phyloP scores from a whole-genome alignment of 2,329 filamentous ascomycete species.

The Botrytis squamosa region DNA sequence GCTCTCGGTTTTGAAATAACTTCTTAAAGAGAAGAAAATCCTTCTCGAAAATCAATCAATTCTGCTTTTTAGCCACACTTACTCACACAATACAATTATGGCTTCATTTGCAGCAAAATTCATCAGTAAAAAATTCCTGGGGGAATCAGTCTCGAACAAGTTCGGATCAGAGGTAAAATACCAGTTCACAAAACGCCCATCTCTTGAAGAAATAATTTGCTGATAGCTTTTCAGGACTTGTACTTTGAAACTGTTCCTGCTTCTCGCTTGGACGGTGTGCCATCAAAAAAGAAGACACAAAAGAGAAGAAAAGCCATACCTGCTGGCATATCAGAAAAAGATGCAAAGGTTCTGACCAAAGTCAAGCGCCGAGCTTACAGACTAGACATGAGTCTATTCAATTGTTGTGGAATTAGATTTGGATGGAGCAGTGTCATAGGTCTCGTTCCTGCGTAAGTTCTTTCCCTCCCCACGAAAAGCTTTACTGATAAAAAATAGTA shows the following conservation, averaged over 20 bases:
- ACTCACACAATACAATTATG: conserved; percentile 45
- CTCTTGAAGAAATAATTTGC: conserved; percentile 11
- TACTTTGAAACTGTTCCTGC: conserved; percentile 83
- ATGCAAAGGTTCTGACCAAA: conserved; percentile 77
- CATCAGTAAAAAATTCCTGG: conserved; percentile 56
- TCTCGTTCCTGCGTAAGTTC: conserved; percentile 72
- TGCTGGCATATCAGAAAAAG: conserved; percentile 76
- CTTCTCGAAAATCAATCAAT: neutral
- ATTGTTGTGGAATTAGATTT: conserved; percentile 75
- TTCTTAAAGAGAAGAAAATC: neutral
- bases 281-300: conserved; percentile 66
- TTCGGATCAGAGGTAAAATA: conserved; percentile 54
- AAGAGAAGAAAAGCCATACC: conserved; percentile 84
- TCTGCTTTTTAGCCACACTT: neutral
- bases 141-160: conserved; percentile 56
- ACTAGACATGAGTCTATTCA: conserved; percentile 83
- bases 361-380: conserved; percentile 84
- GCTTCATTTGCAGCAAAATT: conserved; percentile 53
- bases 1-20: neutral
- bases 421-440: conserved; percentile 89
- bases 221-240: conserved; percentile 63
- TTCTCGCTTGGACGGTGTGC: conserved; percentile 63
- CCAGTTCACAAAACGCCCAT: neutral
- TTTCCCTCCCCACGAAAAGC: conserved; percentile 22
- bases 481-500: conserved; percentile 45